Evolutionary conservation across 75 land plant species (phyloP), one percentile per base, ranked within the genome.

Genomic region (Cryptomeria japonica): DNA sequence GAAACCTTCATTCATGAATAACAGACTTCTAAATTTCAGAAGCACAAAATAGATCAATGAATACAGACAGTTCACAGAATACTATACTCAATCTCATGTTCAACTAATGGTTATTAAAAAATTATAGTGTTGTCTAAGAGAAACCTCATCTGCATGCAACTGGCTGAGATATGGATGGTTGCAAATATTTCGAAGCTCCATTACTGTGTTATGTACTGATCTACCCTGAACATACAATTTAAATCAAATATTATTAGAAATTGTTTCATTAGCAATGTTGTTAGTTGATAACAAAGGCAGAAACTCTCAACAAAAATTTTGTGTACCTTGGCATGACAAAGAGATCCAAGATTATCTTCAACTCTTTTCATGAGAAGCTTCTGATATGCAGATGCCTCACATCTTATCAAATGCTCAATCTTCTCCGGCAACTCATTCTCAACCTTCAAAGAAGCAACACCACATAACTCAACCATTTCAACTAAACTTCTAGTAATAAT

Each of bases 161-260:
- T 98, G 99, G 89, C 99, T 98, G 39, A 98, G 91, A 92, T 97
- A 98, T 80, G 99, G 99, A 90, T 98, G 99, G 89, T 98, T 98
- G 93, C 99, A 98, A 47, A 98, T 98, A 85, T 98, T 98, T n/a
- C 99, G 99, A 47, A 97, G 94, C 92, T 98, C 99, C 96, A 98
- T 97, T 49, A 98, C 99, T 85, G 99, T 94, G 80, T 98, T 98
- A 70, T 98, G 99, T 34, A 98, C 95, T 53, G 99, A 89, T 55
- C 99, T 95, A 77, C 88, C 96, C 99, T 98, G 93, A 86, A 72
- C 25, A 87, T 42, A 51, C 44, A 78, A 22, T 64, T 32, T 18
- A 42, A 55, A 80, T 51, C 34, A 53, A 58, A 39, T 37, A 4
- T 73, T 42, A 72, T 72, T 72, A 51, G 32, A 32, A 61, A 44